Conservation (phyloP, 257 asterid genomes). For the Nicotiana obtusifolia region DNA sequence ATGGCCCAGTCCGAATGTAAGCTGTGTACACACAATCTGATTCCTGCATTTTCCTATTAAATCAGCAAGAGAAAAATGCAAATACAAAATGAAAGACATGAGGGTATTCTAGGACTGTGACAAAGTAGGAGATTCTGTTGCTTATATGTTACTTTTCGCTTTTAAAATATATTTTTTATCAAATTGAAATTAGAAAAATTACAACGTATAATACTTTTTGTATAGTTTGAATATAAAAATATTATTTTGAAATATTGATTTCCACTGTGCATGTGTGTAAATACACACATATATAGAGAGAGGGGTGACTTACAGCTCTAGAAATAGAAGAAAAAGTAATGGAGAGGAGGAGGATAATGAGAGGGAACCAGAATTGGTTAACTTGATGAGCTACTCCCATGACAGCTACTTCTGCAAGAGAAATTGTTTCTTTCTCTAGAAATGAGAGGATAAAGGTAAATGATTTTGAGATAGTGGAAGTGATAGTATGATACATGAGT, state of each 20-base stretch:
- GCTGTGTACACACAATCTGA: not conserved
- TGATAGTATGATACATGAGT: not conserved
- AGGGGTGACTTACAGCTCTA: not conserved
- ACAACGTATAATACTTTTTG: too few species aligned
- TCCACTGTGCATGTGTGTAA: too few species aligned
- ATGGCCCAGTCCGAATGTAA: slow-evolving; percentile 38
- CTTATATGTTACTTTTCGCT: too few species aligned
- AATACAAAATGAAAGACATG: not conserved
- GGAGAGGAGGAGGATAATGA: not conserved
- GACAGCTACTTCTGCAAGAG: not conserved
- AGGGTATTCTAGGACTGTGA: not conserved
- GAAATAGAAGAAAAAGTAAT: not conserved
- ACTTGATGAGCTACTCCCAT: not conserved
- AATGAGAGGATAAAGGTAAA: not conserved
- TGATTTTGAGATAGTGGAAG: not conserved
- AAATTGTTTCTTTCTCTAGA: not conserved
- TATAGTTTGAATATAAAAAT: too few species aligned
- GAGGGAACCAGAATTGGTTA: not conserved
- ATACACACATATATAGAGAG: too few species aligned
- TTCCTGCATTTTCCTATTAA: not conserved
- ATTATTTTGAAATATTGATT: too few species aligned
- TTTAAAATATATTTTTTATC: too few species aligned
- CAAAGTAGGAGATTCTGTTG: too few species aligned
- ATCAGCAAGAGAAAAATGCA: not conserved
- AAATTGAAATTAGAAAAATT: too few species aligned